phyloP scores from a whole-genome alignment of 148 eudicot species.

The Heliamphora exappendiculata region DNA sequence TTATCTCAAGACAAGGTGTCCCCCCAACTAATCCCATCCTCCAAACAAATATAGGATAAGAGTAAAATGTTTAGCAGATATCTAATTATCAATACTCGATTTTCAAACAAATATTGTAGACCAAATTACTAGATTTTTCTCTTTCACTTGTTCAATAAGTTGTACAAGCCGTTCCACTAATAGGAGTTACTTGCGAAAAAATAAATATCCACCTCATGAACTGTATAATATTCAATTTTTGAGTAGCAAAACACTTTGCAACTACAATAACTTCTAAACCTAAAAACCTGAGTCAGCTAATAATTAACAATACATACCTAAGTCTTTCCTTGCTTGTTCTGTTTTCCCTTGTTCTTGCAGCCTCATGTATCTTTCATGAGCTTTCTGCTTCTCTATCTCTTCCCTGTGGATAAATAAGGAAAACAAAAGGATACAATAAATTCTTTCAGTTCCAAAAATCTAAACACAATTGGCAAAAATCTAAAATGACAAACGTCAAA shows the following conservation, averaged over 20 bases:
- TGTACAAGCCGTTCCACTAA: background rate
- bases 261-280: no score
- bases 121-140: background rate
- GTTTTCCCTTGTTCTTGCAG: constrained; percentile 95
- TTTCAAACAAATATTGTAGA: background rate
- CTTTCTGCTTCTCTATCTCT: constrained; percentile 72
- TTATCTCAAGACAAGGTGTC: background rate
- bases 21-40: background rate
- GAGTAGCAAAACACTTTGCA: no score
- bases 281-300: no score
- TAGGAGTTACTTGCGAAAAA: no score
- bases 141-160: background rate
- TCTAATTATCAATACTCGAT: background rate
- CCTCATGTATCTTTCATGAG: constrained; percentile 91
- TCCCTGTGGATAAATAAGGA: constrained; percentile 40
- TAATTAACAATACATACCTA: no score
- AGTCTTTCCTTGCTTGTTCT: no score
- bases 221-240: no score
- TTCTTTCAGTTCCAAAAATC: background rate
- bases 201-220: no score
- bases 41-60: background rate
- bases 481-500: background rate
- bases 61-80: background rate
- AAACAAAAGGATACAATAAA: background rate
- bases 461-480: background rate